Evolutionary conservation across 495 filamentous ascomycete species (phyloP).

Genomic region (Cercophora sp.): DNA sequence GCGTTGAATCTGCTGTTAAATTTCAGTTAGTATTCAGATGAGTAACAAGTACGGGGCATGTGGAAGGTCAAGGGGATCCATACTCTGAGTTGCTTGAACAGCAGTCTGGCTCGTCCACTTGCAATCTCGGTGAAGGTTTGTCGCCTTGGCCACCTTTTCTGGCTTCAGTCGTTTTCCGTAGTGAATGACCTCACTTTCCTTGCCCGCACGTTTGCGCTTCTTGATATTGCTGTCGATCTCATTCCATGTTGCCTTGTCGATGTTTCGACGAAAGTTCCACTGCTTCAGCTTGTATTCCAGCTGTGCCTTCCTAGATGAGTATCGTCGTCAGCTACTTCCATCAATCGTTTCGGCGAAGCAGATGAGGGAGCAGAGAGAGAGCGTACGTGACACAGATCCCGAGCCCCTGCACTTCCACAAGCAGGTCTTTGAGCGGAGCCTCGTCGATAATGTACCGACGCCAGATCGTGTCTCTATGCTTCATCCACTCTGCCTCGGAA

Average conservation of each 20-base stretch:
- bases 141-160: not conserved
- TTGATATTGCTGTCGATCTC: not conserved
- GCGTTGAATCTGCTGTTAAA: not conserved
- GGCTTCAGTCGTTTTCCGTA: not conserved
- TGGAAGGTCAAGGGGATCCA: no score
- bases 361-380: no score
- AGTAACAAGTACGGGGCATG: no score
- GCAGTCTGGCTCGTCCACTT: no score
- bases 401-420: not conserved
- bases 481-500: not conserved
- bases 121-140: slow-evolving; percentile 1
- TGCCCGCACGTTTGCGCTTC: not conserved
- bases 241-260: slow-evolving; percentile 3
- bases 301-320: not conserved
- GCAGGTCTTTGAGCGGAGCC: not conserved
- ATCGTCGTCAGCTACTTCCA: no score
- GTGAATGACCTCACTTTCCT: slow-evolving; percentile 4
- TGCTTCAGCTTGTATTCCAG: slow-evolving; percentile 6
- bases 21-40: no score
- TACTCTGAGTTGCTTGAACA: no score
- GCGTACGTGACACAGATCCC: slow-evolving; percentile 2
- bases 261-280: slow-evolving; percentile 1
- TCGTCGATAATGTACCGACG: slow-evolving; percentile 3
- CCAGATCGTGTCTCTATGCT: not conserved
- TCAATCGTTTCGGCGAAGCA: no score